Conservation (phyloP, 345 rosid genomes). For the Rhizophora mangle region DNA sequence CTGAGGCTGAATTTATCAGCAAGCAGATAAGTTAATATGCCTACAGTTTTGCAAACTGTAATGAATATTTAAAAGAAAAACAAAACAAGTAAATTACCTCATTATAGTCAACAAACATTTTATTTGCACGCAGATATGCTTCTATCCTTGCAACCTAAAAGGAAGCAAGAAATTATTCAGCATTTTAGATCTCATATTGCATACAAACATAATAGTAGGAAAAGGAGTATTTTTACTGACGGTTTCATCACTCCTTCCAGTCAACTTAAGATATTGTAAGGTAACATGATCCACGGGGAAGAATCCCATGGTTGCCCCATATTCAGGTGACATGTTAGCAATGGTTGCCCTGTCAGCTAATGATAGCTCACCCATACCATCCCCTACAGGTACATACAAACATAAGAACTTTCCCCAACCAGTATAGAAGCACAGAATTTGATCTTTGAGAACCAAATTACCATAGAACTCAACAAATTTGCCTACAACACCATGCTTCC, state of each 20-base stretch:
- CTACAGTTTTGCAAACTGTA: constrained; percentile 7
- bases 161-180: constrained; percentile 11
- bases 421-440: not conserved
- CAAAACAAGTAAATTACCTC: constrained; percentile 49
- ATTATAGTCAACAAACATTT: constrained; percentile 85
- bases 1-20: constrained; percentile 57
- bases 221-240: constrained; percentile 40
- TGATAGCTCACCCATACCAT: constrained; percentile 87
- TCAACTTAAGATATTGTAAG: constrained; percentile 84
- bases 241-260: constrained; percentile 96
- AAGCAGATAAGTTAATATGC: constrained; percentile 1
- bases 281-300: constrained; percentile 99
- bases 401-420: constrained; percentile 6
- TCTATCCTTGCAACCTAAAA: constrained; percentile 85
- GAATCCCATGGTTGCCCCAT: constrained; percentile 99
- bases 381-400: constrained; percentile 48
- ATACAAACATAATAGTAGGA: not conserved
- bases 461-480: constrained; percentile 99
- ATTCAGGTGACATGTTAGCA: constrained; percentile 99
- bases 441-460: constrained; percentile 33
- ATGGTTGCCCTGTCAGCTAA: constrained; percentile 99
- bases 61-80: not conserved
- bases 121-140: constrained; percentile 93
- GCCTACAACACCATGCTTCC: constrained; percentile 99
- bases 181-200: constrained; percentile 8